Evolutionary conservation across 1,284 basidiomycete species (phyloP), one percentile per base, ranked within the genome.

Genomic region (Agroathelia rolfsii): DNA sequence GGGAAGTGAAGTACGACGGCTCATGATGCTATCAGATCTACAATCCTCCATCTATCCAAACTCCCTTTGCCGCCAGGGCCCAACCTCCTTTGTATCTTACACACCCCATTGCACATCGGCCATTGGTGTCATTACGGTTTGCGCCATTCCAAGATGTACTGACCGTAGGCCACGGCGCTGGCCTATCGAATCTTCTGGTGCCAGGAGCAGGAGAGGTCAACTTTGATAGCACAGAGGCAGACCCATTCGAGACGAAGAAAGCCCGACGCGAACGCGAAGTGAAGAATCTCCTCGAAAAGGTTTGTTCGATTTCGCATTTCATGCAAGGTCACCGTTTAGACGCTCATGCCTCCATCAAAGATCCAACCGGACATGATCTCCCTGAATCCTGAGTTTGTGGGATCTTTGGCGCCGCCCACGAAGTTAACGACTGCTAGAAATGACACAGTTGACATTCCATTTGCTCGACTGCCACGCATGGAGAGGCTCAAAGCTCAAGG

Each of bases 191-290:
- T 29, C 68, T 97, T 28, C 64, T 98, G 34, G 80, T 98, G 0
- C 94, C 94, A 0, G 94, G 94, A 10, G 63, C 81, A 3, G 94
- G 94, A 24, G 93, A 98, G 55, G 77, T 92, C 27, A 92, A 95
- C 64, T 96, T 93, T 52, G 94, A 98, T 56, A 86, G 84, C 37
- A 59, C 69, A 14, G 94, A 98, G 58, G 84, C 88, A 0, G 93
- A 98, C 72, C 90, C 94, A 3, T 97, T 83, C 62, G 93, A 98
- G 58, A 77, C 80, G 45, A 80, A 76, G 58, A 79, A 76, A 39
- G 70, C 82, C 11, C 60, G 90, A 36, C 67, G 87, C 31, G 95
- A 98, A 63, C 69, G 88, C 41, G 95, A 99, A 56, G 90, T 98
- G 42, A 81, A 85, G 51, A 69, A 66, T 24, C 69, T 98, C 20